Base-by-base conservation (phyloP, 331 rosid species). In the Dryas integrifolia region DNA sequence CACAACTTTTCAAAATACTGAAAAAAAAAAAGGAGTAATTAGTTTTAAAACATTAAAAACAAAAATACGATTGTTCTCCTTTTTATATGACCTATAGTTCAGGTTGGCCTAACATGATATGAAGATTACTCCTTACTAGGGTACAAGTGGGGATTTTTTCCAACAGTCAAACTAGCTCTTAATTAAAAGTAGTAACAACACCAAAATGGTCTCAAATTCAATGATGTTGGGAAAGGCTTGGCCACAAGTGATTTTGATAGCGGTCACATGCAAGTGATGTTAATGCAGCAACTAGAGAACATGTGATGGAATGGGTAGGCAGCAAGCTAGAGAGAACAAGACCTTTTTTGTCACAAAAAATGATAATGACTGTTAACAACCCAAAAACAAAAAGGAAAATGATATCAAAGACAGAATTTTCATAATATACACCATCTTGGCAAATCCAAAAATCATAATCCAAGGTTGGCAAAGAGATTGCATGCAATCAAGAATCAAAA, bases 161-260 rank as follows among this genome's bases (percentile, higher is more conserved):
- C 38, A 69, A 52, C 73, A 69, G 39, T 56, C 53, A 56, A 55
- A 47, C n/a, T 39, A 61, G 9, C 6, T 5, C 24, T 21, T 21
- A 21, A 24, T 8, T n/a, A 62, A 39, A 70, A 69, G 74, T 70
- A 30, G 44, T 38, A 56, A 70, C n/a, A 24, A 9, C 9, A 43
- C 44, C 6, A 47, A 65, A 61, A 56, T 4, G 53, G 46, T 44
- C 40, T 55, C 63, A 65, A 72, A 30, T 26, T 55, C 63, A 65
- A 72, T 48, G 73, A 72, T 72, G 73, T 56, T 57, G 48, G 35
- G 56, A 8, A 55, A 13, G 55, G 12, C 76, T 50, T 58, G 74
- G 46, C 50, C 56, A 43, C 74, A 67, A 50, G 57, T 79, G 82
- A 58, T 50, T 72, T 78, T 58, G 78, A 68, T 58, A 48, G 48